Evolutionary conservation across 192 early-diverging fungal species (phyloP), one percentile per base, ranked within the genome.

Genomic region (Dissophora globulifera): DNA sequence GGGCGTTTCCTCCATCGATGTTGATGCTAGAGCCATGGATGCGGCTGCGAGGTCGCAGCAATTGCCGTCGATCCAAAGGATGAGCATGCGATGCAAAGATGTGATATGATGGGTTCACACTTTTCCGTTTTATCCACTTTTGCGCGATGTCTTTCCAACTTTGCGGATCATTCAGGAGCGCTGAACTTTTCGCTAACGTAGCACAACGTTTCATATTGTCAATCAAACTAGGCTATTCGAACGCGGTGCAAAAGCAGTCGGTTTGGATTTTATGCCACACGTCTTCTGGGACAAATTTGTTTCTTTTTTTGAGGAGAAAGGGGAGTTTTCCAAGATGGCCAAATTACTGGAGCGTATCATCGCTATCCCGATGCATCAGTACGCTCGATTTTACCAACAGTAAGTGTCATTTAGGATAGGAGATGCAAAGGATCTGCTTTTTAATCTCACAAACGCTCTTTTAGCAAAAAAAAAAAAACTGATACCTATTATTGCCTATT

Each of bases 361-460:
- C 38, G 69, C 64, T 27, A 92, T 92, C 32, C 91, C 91, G 1
- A 84, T 92, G 75, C 91, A 90, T 62, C 89, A 91, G 46, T 92
- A 91, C 65, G 82, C 89, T 11, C 78, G 82, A 2, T 92, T 84
- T 50, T 92, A 90, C 66, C 90, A 92, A 62, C 87, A 83, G 88
- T 92, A 69, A 49, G 81, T 13, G 35, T 4, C 19, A 23, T 0
- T 22, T 61, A n/a, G n/a, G n/a, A n/a, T n/a, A n/a, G n/a, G n/a
- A n/a, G n/a, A n/a, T n/a, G n/a, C n/a, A n/a, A n/a, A n/a, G n/a
- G n/a, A n/a, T n/a, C n/a, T n/a, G n/a, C n/a, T n/a, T n/a, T n/a
- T n/a, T n/a, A n/a, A n/a, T n/a, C n/a, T n/a, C n/a, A n/a, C n/a
- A n/a, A n/a, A n/a, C n/a, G n/a, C 31, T n/a, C 20, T 23, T 4